Conservation (phyloP, 2,329 filamentous ascomycete genomes). For the Podosphaera fusca region DNA sequence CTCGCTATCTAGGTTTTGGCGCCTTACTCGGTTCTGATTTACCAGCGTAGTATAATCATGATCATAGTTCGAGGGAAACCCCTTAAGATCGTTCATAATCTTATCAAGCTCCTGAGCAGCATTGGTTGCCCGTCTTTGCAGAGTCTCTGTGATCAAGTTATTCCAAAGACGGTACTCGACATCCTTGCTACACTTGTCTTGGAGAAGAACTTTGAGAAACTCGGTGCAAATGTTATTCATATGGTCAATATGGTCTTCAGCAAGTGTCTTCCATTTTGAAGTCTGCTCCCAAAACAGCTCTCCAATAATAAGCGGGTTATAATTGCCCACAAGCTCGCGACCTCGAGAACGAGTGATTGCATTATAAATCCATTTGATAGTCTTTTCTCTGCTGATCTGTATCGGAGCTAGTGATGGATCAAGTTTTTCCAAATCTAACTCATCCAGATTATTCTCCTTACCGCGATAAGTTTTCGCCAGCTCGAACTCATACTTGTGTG, state of each 20-base stretch:
- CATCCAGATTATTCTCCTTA: neutral
- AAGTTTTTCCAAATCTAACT: neutral
- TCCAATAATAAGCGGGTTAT: conserved; percentile 19
- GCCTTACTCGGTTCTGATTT: conserved; percentile 6
- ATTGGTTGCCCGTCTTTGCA: conserved; percentile 5
- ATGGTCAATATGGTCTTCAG: conserved; percentile 8
- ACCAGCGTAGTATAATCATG: conserved; percentile 17
- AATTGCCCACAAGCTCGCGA: conserved; percentile 18
- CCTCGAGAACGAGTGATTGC: conserved; percentile 10
- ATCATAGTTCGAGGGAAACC: conserved; percentile 18
- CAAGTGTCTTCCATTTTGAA: conserved; percentile 16
- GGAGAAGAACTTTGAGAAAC: conserved; percentile 8
- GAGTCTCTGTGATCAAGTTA: conserved; percentile 4
- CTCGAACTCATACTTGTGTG: conserved; percentile 14
- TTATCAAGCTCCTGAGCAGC: conserved; percentile 12
- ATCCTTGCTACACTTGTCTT: conserved; percentile 8
- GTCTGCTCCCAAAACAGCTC: conserved; percentile 21
- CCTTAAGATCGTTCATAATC: conserved; percentile 13
- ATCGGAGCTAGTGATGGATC: neutral
- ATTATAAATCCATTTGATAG: conserved; percentile 10
- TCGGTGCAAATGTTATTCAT: conserved; percentile 6
- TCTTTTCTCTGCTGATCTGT: conserved; percentile 7
- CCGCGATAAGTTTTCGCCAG: neutral
- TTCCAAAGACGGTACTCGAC: conserved; percentile 6
- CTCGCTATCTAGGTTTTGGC: conserved; percentile 1